A percentile compares a stretch with the other conserved stretches of the same genome.
Evolutionary conservation across 345 rosid genomes (phyloP).

Genomic region (Sapria himalayana): DNA sequence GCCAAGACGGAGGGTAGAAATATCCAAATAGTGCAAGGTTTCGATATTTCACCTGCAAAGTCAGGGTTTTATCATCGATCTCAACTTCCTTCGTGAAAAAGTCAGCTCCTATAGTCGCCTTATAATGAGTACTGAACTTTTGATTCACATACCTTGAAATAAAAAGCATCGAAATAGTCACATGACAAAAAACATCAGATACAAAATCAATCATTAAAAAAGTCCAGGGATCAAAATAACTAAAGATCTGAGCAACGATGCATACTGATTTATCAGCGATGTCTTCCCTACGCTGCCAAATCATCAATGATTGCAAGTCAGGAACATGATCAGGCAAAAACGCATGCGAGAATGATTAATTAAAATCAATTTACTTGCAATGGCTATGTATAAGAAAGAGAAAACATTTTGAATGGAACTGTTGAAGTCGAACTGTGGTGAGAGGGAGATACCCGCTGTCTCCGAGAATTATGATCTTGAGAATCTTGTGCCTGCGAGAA

Average conservation of each 20-base stretch:
- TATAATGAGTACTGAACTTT: slow-evolving; percentile 81
- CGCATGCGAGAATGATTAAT: no score
- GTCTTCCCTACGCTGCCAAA: slow-evolving; percentile 72
- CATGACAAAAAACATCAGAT: slow-evolving; percentile 6
- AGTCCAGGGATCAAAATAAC: not conserved
- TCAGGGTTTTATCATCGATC: slow-evolving; percentile 71
- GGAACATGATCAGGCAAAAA: no score
- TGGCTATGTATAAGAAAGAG: no score
- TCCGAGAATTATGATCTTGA: slow-evolving; percentile 72
- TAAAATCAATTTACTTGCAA: no score
- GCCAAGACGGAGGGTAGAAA: no score
- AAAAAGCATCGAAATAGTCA: slow-evolving; percentile 5
- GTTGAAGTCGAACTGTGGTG: no score
- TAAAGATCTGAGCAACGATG: slow-evolving; percentile 12
- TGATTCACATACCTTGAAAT: slow-evolving; percentile 65
- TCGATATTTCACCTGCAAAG: slow-evolving; percentile 48
- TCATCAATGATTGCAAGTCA: no score
- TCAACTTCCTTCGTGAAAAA: slow-evolving; percentile 83
- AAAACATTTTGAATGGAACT: no score
- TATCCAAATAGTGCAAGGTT: no score
- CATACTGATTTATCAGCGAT: slow-evolving; percentile 88
- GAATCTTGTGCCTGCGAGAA: slow-evolving; percentile 60
- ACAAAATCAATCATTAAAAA: not conserved
- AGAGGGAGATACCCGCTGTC: slow-evolving; percentile 43
- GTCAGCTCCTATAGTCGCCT: slow-evolving; percentile 91